phyloP scores from a whole-genome alignment of 192 early-diverging fungal species.

The Spizellomyces punctatus region DNA sequence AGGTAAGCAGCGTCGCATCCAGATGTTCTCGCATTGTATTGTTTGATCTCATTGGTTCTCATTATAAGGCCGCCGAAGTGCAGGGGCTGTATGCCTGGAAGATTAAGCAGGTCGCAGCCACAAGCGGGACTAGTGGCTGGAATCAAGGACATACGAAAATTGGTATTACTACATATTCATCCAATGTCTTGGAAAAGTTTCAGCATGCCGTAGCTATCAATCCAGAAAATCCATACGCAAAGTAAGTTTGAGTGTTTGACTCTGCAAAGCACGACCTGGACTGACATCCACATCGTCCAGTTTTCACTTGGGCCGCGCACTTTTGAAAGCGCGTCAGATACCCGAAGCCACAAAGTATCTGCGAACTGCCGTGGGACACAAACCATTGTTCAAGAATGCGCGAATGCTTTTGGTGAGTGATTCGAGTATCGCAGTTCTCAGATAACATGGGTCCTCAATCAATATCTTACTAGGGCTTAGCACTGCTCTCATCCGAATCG shows the following conservation, averaged over 20 bases:
- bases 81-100: constrained; percentile 48
- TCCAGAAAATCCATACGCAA: constrained; percentile 20
- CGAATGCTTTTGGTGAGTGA: constrained; percentile 16
- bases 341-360: constrained; percentile 34
- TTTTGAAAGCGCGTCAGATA: constrained; percentile 14
- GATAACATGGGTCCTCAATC: neutral
- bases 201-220: constrained; percentile 31
- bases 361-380: constrained; percentile 23
- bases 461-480: neutral
- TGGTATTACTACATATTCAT: neutral
- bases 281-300: neutral
- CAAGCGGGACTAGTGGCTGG: constrained; percentile 14
- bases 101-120: constrained; percentile 32
- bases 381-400: constrained; percentile 27
- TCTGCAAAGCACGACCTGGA: neutral
- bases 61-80: constrained; percentile 46
- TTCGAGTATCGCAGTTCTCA: neutral
- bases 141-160: neutral
- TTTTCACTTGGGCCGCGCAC: constrained; percentile 26
- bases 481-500: neutral
- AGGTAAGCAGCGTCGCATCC: constrained; percentile 7
- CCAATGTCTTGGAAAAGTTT: constrained; percentile 42
- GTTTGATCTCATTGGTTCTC: neutral
- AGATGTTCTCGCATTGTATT: neutral
- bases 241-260: constrained; percentile 15